These are phyloP conservation scores for Malbranchea cinnamomea DNA, from an alignment of 2,329 filamentous ascomycete species.

Conservation along the genomic window DNA sequence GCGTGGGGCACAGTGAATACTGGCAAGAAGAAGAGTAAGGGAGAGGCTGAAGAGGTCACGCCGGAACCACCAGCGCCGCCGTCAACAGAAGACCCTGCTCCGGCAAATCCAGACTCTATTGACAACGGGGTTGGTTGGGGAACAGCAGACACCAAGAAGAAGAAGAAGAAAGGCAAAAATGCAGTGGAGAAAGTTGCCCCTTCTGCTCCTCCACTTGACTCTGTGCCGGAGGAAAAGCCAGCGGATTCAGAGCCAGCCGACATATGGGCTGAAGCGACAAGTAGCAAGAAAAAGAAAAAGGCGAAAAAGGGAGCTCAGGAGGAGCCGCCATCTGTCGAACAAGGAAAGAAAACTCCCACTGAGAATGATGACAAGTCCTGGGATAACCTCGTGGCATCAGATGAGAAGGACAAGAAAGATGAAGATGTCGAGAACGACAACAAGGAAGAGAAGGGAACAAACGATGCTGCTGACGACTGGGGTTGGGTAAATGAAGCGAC, in stretches of 20 bases:
- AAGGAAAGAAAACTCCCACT: not conserved
- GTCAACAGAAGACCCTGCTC: not conserved
- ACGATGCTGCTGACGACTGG: constrained; percentile 11
- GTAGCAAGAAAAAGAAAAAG: constrained; percentile 6
- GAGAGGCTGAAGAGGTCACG: not conserved
- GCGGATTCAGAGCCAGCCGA: constrained; percentile 14
- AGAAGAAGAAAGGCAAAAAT: constrained; percentile 4
- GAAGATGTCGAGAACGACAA: constrained; percentile 1
- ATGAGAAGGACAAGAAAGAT: constrained; percentile 7
- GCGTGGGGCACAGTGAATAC: too few relatives aligned
- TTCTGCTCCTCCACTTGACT: not conserved
- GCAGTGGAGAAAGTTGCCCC: constrained; percentile 1
- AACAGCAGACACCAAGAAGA: constrained; percentile 6
- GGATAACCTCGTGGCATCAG: not conserved
- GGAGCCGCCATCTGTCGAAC: too few relatives aligned
- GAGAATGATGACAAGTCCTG: not conserved
- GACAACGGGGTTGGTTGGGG: not conserved
- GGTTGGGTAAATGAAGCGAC: constrained; percentile 18
- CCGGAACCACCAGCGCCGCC: constrained; percentile 5
- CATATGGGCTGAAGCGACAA: constrained; percentile 1
- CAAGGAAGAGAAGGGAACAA: too few relatives aligned
- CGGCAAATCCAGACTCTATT: constrained; percentile 3
- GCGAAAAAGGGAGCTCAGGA: constrained; percentile 5
- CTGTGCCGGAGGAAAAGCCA: not conserved
- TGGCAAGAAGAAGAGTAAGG: constrained; percentile 1